phyloP scores from a whole-genome alignment of 768 basidiomycete species.

The Crucibulum laeve region DNA sequence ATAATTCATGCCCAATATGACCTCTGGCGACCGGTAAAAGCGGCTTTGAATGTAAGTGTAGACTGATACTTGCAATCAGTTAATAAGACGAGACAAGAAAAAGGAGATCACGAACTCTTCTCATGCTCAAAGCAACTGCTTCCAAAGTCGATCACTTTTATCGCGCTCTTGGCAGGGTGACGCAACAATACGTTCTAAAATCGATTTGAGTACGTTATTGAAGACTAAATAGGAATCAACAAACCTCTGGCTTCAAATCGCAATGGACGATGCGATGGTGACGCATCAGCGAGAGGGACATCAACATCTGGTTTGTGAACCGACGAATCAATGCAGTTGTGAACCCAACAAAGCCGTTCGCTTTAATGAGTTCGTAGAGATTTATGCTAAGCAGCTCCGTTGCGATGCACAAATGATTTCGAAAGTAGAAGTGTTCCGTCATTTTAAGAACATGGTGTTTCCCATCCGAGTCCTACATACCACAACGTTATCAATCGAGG shows the following conservation, averaged over 20 bases:
- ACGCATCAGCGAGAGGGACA: constrained; percentile 88
- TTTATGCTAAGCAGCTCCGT: constrained; percentile 99
- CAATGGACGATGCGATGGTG: constrained; percentile 98
- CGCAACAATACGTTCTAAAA: constrained; percentile 86
- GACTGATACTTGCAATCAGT: constrained; percentile 43
- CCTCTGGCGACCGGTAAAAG: constrained; percentile 99
- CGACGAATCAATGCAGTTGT: constrained; percentile 91
- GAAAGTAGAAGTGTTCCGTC: constrained; percentile 98
- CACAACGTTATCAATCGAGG: constrained; percentile 4
- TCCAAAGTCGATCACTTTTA: constrained; percentile 99
- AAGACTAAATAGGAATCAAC: constrained; percentile 11
- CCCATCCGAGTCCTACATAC: constrained; percentile 83
- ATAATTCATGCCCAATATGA: constrained; percentile 98
- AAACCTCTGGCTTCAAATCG: constrained; percentile 95
- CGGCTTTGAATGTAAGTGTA: constrained; percentile 99
- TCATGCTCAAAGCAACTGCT: constrained; percentile 98
- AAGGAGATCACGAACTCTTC: constrained; percentile 64
- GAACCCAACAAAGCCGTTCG: constrained; percentile 98
- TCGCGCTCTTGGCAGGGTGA: constrained; percentile 92
- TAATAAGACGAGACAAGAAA: constrained; percentile 1
- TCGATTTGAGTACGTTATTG: constrained; percentile 1
- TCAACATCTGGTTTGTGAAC: constrained; percentile 93
- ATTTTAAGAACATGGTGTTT: constrained; percentile 97
- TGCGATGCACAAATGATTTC: constrained; percentile 95
- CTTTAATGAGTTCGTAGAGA: constrained; percentile 98